These are phyloP conservation scores for Xylariaceae sp. DNA, from an alignment of 2,329 filamentous ascomycete genomes.

Conservation along the genomic window DNA sequence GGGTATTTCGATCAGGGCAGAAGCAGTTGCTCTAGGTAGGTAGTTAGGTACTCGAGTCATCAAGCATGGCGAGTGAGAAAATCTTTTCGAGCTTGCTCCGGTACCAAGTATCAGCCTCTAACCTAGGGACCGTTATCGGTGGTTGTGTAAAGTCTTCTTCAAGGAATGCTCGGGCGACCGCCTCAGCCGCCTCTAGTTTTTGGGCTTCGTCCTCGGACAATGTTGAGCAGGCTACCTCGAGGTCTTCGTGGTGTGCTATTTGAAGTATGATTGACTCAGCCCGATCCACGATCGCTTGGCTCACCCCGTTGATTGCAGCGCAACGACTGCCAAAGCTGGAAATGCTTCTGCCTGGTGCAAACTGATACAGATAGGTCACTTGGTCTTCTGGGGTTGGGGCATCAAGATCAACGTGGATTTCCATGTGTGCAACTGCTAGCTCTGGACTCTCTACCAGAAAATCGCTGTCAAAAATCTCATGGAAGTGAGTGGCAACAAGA, in stretches of 20 bases:
- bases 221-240: slow-evolving; percentile 66
- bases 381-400: slow-evolving; percentile 54
- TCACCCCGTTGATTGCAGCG: slow-evolving; percentile 81
- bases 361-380: slow-evolving; percentile 70
- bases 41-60: not conserved
- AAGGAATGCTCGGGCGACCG: slow-evolving; percentile 56
- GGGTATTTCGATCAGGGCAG: not conserved
- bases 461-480: slow-evolving; percentile 67
- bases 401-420: slow-evolving; percentile 57
- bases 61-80: slow-evolving; percentile 9
- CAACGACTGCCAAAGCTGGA: slow-evolving; percentile 85
- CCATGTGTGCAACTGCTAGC: slow-evolving; percentile 66
- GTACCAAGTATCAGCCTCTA: slow-evolving; percentile 21
- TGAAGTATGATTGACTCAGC: slow-evolving; percentile 70
- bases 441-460: slow-evolving; percentile 49
- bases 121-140: slow-evolving; percentile 6
- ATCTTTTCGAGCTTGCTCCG: slow-evolving; percentile 27
- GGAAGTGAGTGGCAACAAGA: slow-evolving; percentile 59
- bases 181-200: slow-evolving; percentile 65
- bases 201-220: slow-evolving; percentile 60
- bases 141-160: slow-evolving; percentile 37
- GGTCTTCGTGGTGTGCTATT: slow-evolving; percentile 67
- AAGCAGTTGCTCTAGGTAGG: too few relatives aligned
- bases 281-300: slow-evolving; percentile 64
- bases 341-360: slow-evolving; percentile 62